These are phyloP conservation scores for Paecilomyces formosus DNA, from an alignment of 2,329 filamentous ascomycete genomes.

Conservation along the genomic window DNA sequence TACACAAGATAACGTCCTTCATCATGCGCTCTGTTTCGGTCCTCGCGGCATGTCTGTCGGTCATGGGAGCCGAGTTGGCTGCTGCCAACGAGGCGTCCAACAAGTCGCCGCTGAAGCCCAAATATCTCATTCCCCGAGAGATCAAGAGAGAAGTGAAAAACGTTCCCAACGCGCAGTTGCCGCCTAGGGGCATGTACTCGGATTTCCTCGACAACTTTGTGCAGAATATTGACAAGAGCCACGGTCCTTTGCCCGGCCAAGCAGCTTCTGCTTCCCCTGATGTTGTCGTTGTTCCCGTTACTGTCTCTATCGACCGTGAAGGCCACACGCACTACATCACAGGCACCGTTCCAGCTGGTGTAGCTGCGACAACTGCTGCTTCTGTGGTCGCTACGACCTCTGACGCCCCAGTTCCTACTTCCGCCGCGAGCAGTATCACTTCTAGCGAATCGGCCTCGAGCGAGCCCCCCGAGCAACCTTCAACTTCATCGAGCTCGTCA, in stretches of 20 bases:
- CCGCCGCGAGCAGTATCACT: background rate
- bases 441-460: background rate
- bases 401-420: background rate
- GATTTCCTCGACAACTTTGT: background rate
- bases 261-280: background rate
- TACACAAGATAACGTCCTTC: background rate
- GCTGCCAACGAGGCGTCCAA: background rate
- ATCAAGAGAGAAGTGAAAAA: background rate
- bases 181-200: slow-evolving; percentile 17
- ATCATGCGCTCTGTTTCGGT: background rate
- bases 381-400: background rate
- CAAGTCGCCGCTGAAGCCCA: background rate
- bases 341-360: background rate
- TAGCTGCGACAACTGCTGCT: background rate
- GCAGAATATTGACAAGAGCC: background rate
- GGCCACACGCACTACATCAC: background rate
- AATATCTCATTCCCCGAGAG: background rate
- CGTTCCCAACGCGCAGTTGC: slow-evolving; percentile 12
- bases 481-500: background rate
- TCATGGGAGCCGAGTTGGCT: background rate
- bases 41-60: background rate
- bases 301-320: background rate
- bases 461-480: background rate
- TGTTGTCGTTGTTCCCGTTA: background rate
- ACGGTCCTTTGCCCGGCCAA: background rate